These are phyloP conservation scores for Eragrostis nindensis DNA, from an alignment of 176 grass and related monocot genomes.

Conservation along the genomic window DNA sequence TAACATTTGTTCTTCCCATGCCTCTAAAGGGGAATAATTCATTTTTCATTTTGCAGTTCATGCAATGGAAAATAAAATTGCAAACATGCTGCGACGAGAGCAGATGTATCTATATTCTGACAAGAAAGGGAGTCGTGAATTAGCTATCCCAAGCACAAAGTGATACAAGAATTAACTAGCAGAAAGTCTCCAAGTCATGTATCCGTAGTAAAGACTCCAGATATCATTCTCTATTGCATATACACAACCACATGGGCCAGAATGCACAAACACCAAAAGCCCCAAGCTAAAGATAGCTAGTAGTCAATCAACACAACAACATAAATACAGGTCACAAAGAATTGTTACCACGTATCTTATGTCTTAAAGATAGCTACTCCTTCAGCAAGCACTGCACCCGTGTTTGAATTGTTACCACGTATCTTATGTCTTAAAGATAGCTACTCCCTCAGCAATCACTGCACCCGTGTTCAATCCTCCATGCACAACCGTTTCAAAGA, in stretches of 20 bases:
- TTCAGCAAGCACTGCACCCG: too few species aligned
- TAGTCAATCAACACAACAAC: slow-evolving; percentile 33
- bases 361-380: too few species aligned
- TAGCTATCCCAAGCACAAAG: not conserved
- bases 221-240: slow-evolving; percentile 48
- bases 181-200: not conserved
- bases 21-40: not conserved
- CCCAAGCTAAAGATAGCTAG: slow-evolving; percentile 22
- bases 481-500: slow-evolving; percentile 40
- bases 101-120: not conserved
- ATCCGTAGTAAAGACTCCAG: not conserved
- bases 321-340: slow-evolving; percentile 64
- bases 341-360: too few species aligned
- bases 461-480: not conserved
- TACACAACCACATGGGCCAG: slow-evolving; percentile 36
- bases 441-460: slow-evolving; percentile 16
- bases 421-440: slow-evolving; percentile 8
- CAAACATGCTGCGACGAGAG: not conserved
- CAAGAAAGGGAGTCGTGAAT: not conserved
- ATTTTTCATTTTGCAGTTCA: slow-evolving; percentile 8
- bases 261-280: slow-evolving; percentile 35
- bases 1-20: not conserved
- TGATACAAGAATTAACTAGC: not conserved
- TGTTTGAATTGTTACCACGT: too few species aligned
- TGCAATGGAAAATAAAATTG: not conserved